Evolutionary conservation across 768 basidiomycete species (phyloP).

Genomic region (Myochromella boudieri): DNA sequence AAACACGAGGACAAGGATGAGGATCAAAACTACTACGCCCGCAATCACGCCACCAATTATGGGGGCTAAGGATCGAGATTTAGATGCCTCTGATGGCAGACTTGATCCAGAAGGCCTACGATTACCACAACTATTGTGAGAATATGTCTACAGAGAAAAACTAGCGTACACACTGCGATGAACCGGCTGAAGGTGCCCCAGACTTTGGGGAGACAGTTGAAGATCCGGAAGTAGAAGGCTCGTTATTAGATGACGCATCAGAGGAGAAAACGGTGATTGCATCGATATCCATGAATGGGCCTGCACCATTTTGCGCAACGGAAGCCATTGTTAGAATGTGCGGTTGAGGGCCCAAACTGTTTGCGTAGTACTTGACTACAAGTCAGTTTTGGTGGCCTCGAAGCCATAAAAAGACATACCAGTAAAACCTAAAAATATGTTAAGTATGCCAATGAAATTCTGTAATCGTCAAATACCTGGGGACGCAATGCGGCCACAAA

Average conservation of each 20-base stretch:
- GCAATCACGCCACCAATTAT: slow-evolving; percentile 22
- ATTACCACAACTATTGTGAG: not conserved
- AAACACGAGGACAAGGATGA: slow-evolving; percentile 19
- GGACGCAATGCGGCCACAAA: slow-evolving; percentile 30
- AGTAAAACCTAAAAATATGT: slow-evolving; percentile 27
- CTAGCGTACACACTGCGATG: slow-evolving; percentile 1
- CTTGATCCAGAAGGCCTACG: not conserved
- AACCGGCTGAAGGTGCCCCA: not conserved
- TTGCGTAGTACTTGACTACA: slow-evolving; percentile 38
- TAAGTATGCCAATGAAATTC: not conserved
- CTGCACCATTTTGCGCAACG: slow-evolving; percentile 26
- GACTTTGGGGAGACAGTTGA: not conserved
- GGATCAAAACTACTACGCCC: slow-evolving; percentile 23
- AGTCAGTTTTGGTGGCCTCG: slow-evolving; percentile 1
- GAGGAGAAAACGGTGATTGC: slow-evolving; percentile 37
- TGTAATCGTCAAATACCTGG: slow-evolving; percentile 16
- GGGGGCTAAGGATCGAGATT: not conserved
- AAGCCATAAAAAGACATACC: slow-evolving; percentile 20
- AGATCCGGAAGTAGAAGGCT: not conserved
- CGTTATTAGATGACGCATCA: not conserved
- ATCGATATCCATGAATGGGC: slow-evolving; percentile 46
- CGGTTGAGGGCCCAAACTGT: slow-evolving; percentile 33
- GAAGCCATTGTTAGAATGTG: slow-evolving; percentile 41
- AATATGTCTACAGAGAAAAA: too few species aligned
- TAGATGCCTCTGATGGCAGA: slow-evolving; percentile 1